Evolutionary conservation across 805 yeast species (phyloP).

Genomic region (Starmerella potacharoeniae): DNA sequence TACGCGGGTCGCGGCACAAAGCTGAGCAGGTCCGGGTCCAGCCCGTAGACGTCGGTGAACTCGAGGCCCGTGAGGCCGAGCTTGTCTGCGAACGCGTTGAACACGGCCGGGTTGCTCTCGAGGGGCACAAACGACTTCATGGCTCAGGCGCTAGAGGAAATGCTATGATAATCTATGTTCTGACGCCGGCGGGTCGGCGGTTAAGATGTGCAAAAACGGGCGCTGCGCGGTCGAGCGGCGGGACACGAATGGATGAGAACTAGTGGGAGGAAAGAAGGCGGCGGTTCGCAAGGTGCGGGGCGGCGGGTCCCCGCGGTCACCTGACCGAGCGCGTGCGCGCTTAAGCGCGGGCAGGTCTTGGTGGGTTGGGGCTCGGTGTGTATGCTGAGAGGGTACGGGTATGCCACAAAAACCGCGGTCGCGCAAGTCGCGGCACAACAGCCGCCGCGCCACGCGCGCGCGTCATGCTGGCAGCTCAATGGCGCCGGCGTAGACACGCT

Average conservation of each 20-base stretch:
- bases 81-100: slow-evolving; percentile 52
- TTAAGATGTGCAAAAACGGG: neutral
- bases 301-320: too few species aligned
- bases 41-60: slow-evolving; percentile 73
- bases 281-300: too few species aligned
- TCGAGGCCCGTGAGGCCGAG: slow-evolving; percentile 55
- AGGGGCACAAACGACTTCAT: slow-evolving; percentile 39
- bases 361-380: neutral
- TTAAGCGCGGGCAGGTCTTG: too few species aligned
- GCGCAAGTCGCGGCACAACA: too few species aligned
- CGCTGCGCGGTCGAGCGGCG: too few species aligned
- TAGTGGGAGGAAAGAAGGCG: too few species aligned
- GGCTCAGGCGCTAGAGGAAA: neutral
- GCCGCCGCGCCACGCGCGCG: too few species aligned
- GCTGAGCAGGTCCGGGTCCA: slow-evolving; percentile 73
- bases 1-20: slow-evolving; percentile 72
- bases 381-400: neutral
- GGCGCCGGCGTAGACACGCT: too few species aligned
- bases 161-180: neutral
- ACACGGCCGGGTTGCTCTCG: slow-evolving; percentile 82
- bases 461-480: too few species aligned
- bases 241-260: too few species aligned
- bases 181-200: neutral
- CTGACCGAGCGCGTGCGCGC: neutral
- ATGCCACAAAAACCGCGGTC: neutral